Evolutionary conservation across 805 yeast species (phyloP), one percentile per base, ranked within the genome.

Genomic region (Zygosaccharomyces kombuchaensis): DNA sequence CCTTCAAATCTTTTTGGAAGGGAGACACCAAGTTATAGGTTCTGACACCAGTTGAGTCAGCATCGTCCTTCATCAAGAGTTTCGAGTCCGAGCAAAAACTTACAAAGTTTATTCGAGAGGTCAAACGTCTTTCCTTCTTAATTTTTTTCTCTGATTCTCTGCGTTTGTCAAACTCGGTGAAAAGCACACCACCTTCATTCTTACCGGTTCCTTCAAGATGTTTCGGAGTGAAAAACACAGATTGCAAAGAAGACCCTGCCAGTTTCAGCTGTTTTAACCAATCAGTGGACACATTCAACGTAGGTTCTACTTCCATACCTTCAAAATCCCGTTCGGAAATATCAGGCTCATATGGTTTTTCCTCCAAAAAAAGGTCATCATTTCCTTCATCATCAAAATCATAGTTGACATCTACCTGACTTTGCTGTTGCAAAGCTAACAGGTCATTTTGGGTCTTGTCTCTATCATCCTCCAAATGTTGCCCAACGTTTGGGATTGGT

Each of bases 341-440:
- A 47, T 79, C 78, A 0, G 91, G 91, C 61, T 85, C 93, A 58
- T 77, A 85, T 2, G 80, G 84, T 55, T 79, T 82, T 52, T 82
- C 86, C 40, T 75, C 71, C 6, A 82, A 71, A 16, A 80, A 60
- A 34, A 57, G 45, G 8, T 54, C 48, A n/a, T 49, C 61, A 2
- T 54, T 59, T n/a, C 53, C 52, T 9, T 43, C 46, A 12, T 31
- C 48, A 12, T 55, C 47, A 1, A 61, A 55, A 2, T 56, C 57
- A 32, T 57, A 58, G 27, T 40, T 34, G n/a, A 27, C 6, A 9
- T 36, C 43, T 12, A 30, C 26, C 9, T 30, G 41, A 29, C 47
- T 44, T 22, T 39, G 32, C 13, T 43, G 43, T 26, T 48, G 51
- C 4, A 49, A 36, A 9, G 27, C 43, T 10, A 47, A 17, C 7